Evolutionary conservation across 2,329 filamentous ascomycete genomes (phyloP), one percentile per base, ranked within the genome.

Genomic region (Dendrostoma leiphaemia): DNA sequence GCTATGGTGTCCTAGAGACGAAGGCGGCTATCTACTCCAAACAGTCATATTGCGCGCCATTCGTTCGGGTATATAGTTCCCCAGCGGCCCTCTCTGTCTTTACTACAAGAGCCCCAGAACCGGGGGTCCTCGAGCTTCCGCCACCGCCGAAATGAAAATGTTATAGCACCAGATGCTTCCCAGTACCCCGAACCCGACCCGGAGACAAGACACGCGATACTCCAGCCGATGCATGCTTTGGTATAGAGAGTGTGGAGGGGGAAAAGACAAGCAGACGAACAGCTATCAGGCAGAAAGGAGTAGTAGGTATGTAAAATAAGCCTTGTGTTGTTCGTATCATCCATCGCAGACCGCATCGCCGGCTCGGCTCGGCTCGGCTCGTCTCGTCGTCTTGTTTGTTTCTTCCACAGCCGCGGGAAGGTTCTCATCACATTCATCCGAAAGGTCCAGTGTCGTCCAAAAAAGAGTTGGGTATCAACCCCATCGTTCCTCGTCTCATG

Each of bases 371-470:
- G 9, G 3, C 8, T 13, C 15, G 3, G 23, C 40, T 29, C 24
- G 23, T 48, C 32, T 31, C 31, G 12, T 38, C 23, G 15, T 21
- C 23, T 48, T 5, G 31, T 31, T 17, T 48, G n/a, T 48, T 48
- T 19, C 23, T 38, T 35, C 21, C 35, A 43, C 53, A 59, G 56
- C 56, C 57, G 56, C 53, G 48, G 43, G 34, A 53, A 17, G 17
- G 28, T 23, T 38, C 10, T 50, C 26, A 21, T 53, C 44, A 15
- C 40, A 10, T 40, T 21, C 28, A 23, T 40, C 32, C 29, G 6
- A n/a, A 35, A 56, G 57, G 54, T 57, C 43, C 48, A 44, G 46
- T 53, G 51, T 57, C 53, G 57, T 57, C 57, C 59, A 56, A 50
- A 35, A 52, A n/a, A 15, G 21, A 51, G 52, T 48, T 48, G 53